A percentile compares a stretch with the other conserved stretches of the same genome.
Evolutionary conservation across 2,329 filamentous ascomycete species (phyloP).

Genomic region (Aotearoamyces nothofagi): DNA sequence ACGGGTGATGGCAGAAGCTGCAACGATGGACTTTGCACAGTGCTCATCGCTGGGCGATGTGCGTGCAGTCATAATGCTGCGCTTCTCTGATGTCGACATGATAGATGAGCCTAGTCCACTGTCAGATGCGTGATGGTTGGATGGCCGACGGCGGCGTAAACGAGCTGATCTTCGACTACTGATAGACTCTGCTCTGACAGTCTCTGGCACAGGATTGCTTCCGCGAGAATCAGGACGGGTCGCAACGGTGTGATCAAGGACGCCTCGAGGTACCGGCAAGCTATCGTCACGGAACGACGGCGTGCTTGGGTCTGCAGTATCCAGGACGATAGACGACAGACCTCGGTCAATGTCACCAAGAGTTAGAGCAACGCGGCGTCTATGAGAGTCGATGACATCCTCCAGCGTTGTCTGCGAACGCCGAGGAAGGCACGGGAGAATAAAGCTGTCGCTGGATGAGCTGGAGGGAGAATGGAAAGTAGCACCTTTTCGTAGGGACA

Average conservation of each 20-base stretch:
- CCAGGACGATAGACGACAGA: constrained; percentile 31
- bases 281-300: constrained; percentile 37
- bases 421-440: constrained; percentile 32
- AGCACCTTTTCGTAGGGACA: constrained; percentile 53
- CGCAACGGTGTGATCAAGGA: constrained; percentile 40
- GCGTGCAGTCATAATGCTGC: constrained; percentile 25
- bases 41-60: constrained; percentile 24
- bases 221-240: constrained; percentile 20
- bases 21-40: constrained; percentile 25
- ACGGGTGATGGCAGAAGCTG: constrained; percentile 43
- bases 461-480: constrained; percentile 37
- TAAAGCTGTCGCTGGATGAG: constrained; percentile 22
- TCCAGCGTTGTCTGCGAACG: constrained; percentile 57
- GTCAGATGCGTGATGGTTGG: constrained; percentile 62
- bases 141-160: constrained; percentile 36
- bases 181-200: too few species aligned
- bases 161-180: constrained; percentile 34
- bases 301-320: constrained; percentile 19
- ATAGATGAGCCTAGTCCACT: constrained; percentile 81
- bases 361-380: constrained; percentile 52
- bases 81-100: constrained; percentile 38
- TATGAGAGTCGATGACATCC: constrained; percentile 54
- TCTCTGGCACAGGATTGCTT: constrained; percentile 25
- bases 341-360: constrained; percentile 50
- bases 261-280: constrained; percentile 41